Evolutionary conservation across 805 yeast genomes (phyloP), one percentile per base, ranked within the genome.

Genomic region (Myxozyma geophila): DNA sequence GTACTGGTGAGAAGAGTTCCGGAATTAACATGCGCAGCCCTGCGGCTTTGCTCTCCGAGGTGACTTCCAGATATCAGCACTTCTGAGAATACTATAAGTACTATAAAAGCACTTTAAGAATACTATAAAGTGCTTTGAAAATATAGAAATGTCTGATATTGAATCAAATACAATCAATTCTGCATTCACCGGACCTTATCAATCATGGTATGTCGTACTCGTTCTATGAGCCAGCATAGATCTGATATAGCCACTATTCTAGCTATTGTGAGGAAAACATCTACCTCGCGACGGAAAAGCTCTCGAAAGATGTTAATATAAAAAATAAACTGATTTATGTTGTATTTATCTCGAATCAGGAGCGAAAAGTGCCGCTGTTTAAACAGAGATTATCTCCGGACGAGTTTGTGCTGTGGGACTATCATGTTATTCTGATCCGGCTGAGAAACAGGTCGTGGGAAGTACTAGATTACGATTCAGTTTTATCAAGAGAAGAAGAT

Each of bases 251-350:
- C 7, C 51, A 2, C 43, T 6, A 2, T 17, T 19, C 15, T 37
- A 64, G 67, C 36, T 64, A 60, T 54, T 64, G 67, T 55, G 67
- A 64, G 44, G 67, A 64, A 46, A 64, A 64, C 48, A 49, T 64
- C n/a, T 60, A 60, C 39, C n/a, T 52, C 46, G 63, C 62, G 15
- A 47, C 54, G 2, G 58, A 59, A 43, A 10, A 10, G 21, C 21
- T 54, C 5, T 13, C 17, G 33, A n/a, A 39, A 13, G 2, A 1
- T 10, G n/a, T 35, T 7, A 9, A 10, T 36, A 3, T n/a, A 17
- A 15, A 52, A 12, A 2, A 12, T 8, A 15, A 21, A 17, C 19
- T 33, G 36, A 48, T 40, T 13, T 57, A 23, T 19, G 64, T 49
- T 1, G 61, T 63, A 7, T 59, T 63, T 40, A 51, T 63, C 12